Conservation (phyloP, 2,329 filamentous ascomycete species). For the Colletotrichum echinochloae region DNA sequence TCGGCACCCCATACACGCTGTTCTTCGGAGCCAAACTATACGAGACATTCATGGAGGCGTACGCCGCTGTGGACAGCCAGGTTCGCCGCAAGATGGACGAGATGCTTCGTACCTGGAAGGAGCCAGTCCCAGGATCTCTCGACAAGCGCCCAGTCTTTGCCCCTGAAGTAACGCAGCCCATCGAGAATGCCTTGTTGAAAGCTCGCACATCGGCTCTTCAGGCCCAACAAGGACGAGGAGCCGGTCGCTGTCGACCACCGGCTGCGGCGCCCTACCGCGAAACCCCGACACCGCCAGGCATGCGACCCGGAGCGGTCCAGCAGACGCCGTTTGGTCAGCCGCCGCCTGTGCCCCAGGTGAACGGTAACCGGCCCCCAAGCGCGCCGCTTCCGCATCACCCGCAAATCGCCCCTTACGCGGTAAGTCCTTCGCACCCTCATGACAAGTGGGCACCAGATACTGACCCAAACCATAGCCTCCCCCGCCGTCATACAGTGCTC, state of each 20-base stretch:
- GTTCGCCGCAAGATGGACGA: constrained; percentile 94
- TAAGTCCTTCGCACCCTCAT: constrained; percentile 10
- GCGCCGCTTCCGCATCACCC: constrained; percentile 38
- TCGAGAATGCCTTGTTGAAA: constrained; percentile 94
- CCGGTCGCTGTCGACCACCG: constrained; percentile 32
- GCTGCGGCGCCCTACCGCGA: constrained; percentile 72
- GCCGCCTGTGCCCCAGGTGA: constrained; percentile 52
- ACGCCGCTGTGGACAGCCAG: constrained; percentile 84
- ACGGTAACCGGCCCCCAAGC: constrained; percentile 45
- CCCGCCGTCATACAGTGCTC: constrained; percentile 51
- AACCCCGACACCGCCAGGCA: constrained; percentile 78
- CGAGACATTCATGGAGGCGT: constrained; percentile 96
- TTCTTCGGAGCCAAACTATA: constrained; percentile 94
- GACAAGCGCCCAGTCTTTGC: constrained; percentile 94
- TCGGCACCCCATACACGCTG: constrained; percentile 95
- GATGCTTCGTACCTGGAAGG: constrained; percentile 98
- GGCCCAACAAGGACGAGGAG: constrained; percentile 60
- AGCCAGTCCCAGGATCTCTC: constrained; percentile 92
- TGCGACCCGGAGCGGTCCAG: constrained; percentile 51
- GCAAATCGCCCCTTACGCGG: constrained; percentile 32
- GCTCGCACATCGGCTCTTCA: constrained; percentile 69
- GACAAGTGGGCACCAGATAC: background rate
- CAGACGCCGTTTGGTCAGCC: constrained; percentile 51
- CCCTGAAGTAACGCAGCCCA: constrained; percentile 85
- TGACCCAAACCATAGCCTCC: constrained; percentile 49